Evolutionary conservation across 2,329 filamentous ascomycete genomes (phyloP), one percentile per base, ranked within the genome.

Genomic region (Thelonectria blattea): DNA sequence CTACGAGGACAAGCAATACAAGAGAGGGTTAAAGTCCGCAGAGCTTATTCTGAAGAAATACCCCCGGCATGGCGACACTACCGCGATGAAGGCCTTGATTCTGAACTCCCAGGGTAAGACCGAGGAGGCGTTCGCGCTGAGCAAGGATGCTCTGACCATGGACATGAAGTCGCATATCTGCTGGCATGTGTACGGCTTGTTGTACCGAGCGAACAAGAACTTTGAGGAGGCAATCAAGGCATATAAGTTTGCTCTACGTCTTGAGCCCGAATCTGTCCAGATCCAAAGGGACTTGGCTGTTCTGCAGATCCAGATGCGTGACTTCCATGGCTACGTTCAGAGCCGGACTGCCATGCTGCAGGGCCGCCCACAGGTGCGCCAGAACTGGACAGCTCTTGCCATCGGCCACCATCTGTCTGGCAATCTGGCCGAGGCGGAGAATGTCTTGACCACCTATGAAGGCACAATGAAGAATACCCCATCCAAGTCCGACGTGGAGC

Each of bases 141-240:
- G 91, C 72, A 99, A 97, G 80, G 86, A 93, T 67, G 95, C 96
- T 34, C 83, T 99, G 70, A 93, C 90, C 68, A 92, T 93, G 72
- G 93, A 98, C 76, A 98, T 99, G 93, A 97, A 96, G 81, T 97
- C 93, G 72, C 94, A 98, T 79, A 93, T 99, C 72, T 98, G 93
- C 83, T 99, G 95, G 95, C 96, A 99, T 78, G 95, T 99, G 62
- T 99, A 98, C 76, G 95, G 96, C 32, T 80, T 99, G 68, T 85
- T 99, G 52, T 98, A 96, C 79, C 89, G 94, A 52, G 90, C 92
- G 50, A 90, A 91, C 74, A 98, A 98, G 84, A 98, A 99, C 79
- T 98, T 96, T 71, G 95, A 98, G 76, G 95, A 98, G 80, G 94
- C 96, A 10, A 97, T 97, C 81, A 98, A 98, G 83, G 96, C 95